Base-by-base conservation (phyloP, 345 rosid genomes). In the Citropsis articulata region DNA sequence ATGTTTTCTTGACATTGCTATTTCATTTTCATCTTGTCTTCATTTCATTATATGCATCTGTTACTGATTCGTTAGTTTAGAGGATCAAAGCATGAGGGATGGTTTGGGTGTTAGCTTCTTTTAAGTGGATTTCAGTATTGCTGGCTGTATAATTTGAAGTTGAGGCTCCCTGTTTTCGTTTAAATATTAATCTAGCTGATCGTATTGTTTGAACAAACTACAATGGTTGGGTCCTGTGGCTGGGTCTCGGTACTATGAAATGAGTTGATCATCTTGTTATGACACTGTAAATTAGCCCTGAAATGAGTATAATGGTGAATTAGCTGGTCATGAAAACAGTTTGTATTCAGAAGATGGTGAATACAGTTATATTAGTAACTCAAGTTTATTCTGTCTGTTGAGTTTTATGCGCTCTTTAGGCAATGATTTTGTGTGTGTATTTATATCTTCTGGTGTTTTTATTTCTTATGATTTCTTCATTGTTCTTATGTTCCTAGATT, bases 1-100 rank as follows among this genome's bases (percentile, higher is more conserved):
- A 21, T 9, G 40, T 55, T 81, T 59, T 63, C 59, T 59, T n/a
- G 22, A 28, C 33, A 8, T 28, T 36, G 36, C 67, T 53, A 36
- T 78, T 40, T 30, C 72, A 7, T 35, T 48, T 66, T 68, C 53
- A 69, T 71, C 62, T 74, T 67, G 19, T 60, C 8, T 67, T 63
- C 36, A 50, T 50, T 45, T 60, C 14, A 71, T 36, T 22, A 14
- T 14, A 22, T 31, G 7, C 22, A 30, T 64, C 57, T 42, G n/a
- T 38, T 64, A 21, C 24, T 35, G 62, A 25, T 33, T 61, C 36
- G 4, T 35, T 28, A 40, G 2, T 62, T 40, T 63, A 18, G 57
- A 63, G 69, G 69, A 63, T 61, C 31, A 28, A 30, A 22, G 30
- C 48, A 45, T 14, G 42, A 75, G 57, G 19, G 69, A 75, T 25